These are phyloP conservation scores for Lentinula sp. DNA, from an alignment of 768 basidiomycete genomes.

Conservation along the genomic window DNA sequence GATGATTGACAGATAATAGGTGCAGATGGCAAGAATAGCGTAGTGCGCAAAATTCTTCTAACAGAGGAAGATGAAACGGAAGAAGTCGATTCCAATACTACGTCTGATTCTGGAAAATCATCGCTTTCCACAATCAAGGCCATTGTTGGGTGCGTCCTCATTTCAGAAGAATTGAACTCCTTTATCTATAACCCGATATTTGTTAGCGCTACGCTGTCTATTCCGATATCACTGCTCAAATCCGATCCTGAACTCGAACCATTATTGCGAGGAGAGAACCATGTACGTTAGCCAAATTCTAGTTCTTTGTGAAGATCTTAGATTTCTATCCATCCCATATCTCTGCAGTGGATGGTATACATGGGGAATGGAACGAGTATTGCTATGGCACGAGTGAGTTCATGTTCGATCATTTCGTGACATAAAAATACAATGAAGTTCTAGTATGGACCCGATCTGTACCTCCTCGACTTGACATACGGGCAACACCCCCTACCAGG, in stretches of 20 bases:
- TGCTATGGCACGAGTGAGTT: constrained; percentile 2
- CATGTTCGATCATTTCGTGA: not conserved
- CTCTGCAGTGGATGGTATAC: constrained; percentile 2
- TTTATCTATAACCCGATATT: no score
- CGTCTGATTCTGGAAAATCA: not conserved
- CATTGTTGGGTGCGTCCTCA: not conserved
- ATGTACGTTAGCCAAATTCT: not conserved
- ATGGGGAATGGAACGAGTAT: not conserved
- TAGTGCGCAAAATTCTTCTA: constrained; percentile 4
- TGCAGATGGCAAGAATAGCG: constrained; percentile 11
- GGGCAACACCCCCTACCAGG: not conserved
- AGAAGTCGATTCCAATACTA: not conserved
- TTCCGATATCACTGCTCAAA: not conserved
- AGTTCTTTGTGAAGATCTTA: not conserved
- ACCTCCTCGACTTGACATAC: constrained; percentile 3
- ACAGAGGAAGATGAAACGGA: constrained; percentile 3
- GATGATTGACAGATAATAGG: constrained; percentile 5
- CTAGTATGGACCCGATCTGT: constrained; percentile 5
- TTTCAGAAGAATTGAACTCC: no score
- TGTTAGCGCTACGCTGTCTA: not conserved
- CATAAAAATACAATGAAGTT: not conserved
- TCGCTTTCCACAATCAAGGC: not conserved
- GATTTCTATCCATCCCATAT: not conserved
- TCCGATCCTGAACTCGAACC: constrained; percentile 3
- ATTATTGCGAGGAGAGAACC: not conserved